phyloP scores from a whole-genome alignment of 2,329 filamentous ascomycete genomes.

The Botrytis galanthina region DNA sequence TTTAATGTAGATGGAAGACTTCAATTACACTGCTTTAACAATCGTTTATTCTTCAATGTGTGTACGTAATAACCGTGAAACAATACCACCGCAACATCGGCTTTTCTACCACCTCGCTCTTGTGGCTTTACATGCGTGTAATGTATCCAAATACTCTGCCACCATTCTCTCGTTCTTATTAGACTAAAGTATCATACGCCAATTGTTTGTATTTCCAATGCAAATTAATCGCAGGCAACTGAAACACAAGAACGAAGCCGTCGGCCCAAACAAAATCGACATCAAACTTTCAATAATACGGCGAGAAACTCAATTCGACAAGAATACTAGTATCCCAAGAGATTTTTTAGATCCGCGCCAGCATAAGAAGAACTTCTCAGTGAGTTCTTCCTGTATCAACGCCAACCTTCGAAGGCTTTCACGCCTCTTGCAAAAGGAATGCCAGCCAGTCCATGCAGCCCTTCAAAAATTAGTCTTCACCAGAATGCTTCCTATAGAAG shows the following conservation, averaged over 20 bases:
- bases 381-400: too few species aligned
- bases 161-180: fast-evolving
- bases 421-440: background rate
- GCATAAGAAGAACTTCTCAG: too few species aligned
- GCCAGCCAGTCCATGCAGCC: too few species aligned
- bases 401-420: background rate
- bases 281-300: too few species aligned
- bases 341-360: too few species aligned
- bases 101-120: fast-evolving
- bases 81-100: fast-evolving
- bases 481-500: too few species aligned
- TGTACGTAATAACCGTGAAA: background rate
- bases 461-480: too few species aligned
- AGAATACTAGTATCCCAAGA: too few species aligned
- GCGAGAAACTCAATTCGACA: too few species aligned
- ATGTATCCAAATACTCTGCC: background rate
- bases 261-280: background rate
- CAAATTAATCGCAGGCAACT: fast-evolving
- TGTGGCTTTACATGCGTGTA: background rate
- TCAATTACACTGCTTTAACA: background rate
- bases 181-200: fast-evolving
- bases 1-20: background rate
- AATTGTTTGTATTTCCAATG: background rate
- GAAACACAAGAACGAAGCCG: too few species aligned
- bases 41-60: background rate